Conservation (phyloP, 352 stramenopile genomes). For the Phytopythium sindhum region DNA sequence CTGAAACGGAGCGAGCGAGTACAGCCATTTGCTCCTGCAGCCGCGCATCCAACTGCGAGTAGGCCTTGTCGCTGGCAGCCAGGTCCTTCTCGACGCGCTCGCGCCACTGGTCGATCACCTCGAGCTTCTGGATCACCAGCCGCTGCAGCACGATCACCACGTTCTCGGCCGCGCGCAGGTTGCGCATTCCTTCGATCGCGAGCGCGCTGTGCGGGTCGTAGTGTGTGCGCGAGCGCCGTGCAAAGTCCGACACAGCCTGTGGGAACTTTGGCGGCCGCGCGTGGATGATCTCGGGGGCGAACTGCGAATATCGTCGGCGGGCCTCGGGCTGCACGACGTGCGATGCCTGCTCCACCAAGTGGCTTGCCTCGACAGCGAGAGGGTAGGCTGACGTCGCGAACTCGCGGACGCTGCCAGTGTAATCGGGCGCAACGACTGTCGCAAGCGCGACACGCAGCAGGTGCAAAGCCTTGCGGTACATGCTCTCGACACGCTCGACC, state of each 20-base stretch:
- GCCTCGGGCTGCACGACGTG: slow-evolving; percentile 78
- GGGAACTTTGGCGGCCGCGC: slow-evolving; percentile 63
- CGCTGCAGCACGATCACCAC: slow-evolving; percentile 79
- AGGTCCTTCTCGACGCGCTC: slow-evolving; percentile 59
- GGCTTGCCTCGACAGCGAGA: slow-evolving; percentile 67
- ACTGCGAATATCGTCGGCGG: slow-evolving; percentile 63
- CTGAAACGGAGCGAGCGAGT: slow-evolving; percentile 54
- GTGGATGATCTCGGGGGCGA: slow-evolving; percentile 46
- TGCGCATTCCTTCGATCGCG: slow-evolving; percentile 73
- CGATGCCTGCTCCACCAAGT: slow-evolving; percentile 66
- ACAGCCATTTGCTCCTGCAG: slow-evolving; percentile 69
- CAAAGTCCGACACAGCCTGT: slow-evolving; percentile 57
- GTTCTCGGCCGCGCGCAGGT: slow-evolving; percentile 76
- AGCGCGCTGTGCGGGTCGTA: slow-evolving; percentile 55
- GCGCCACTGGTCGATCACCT: slow-evolving; percentile 80
- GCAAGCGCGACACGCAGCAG: slow-evolving; percentile 68
- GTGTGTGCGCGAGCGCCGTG: slow-evolving; percentile 40
- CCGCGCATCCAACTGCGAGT: slow-evolving; percentile 56
- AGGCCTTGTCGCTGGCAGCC: slow-evolving; percentile 46
- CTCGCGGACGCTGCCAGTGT: slow-evolving; percentile 68
- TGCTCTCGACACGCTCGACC: slow-evolving; percentile 56
- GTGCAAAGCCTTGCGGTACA: slow-evolving; percentile 77
- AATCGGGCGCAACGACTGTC: slow-evolving; percentile 65
- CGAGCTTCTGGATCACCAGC: slow-evolving; percentile 79
- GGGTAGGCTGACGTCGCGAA: slow-evolving; percentile 74